Percentiles rank a stretch among this genome's conserved stretches.
These are phyloP conservation scores for Arachis stenosperma DNA, from an alignment of 306 rosid species.

Conservation along the genomic window DNA sequence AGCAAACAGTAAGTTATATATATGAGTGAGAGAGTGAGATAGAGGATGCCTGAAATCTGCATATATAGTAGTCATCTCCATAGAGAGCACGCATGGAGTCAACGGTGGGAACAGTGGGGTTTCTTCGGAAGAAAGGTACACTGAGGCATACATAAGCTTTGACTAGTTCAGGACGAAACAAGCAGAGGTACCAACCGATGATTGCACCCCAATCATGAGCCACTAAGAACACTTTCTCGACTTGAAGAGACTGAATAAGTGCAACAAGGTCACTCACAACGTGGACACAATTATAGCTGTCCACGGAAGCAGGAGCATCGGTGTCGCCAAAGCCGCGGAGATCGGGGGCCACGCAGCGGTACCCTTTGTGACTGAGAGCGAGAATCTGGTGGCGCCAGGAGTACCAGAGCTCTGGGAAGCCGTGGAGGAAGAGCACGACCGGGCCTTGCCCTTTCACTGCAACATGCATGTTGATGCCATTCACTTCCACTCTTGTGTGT, in stretches of 20 bases:
- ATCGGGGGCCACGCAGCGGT: slow-evolving; percentile 45
- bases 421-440: slow-evolving; percentile 49
- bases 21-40: too few relatives aligned
- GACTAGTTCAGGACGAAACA: slow-evolving; percentile 39
- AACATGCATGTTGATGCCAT: slow-evolving; percentile 51
- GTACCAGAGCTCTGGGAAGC: slow-evolving; percentile 57
- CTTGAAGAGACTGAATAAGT: slow-evolving; percentile 25
- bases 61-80: slow-evolving; percentile 51
- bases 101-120: slow-evolving; percentile 22
- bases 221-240: slow-evolving; percentile 37
- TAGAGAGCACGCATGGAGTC: slow-evolving; percentile 36
- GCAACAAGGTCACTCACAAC: slow-evolving; percentile 42
- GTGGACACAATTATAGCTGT: slow-evolving; percentile 30
- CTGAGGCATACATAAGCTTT: slow-evolving; percentile 48
- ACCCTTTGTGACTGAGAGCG: slow-evolving; percentile 40
- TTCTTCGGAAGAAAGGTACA: slow-evolving; percentile 35
- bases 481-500: slow-evolving; percentile 43
- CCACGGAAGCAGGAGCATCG: slow-evolving; percentile 11
- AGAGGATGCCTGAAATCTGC: slow-evolving; percentile 47
- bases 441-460: slow-evolving; percentile 53
- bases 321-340: slow-evolving; percentile 51
- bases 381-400: slow-evolving; percentile 52
- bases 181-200: slow-evolving; percentile 45
- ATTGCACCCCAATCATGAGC: slow-evolving; percentile 54
- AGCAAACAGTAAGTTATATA: neutral